Conservation (phyloP, 345 rosid genomes). For the Euphorbia lathyris region DNA sequence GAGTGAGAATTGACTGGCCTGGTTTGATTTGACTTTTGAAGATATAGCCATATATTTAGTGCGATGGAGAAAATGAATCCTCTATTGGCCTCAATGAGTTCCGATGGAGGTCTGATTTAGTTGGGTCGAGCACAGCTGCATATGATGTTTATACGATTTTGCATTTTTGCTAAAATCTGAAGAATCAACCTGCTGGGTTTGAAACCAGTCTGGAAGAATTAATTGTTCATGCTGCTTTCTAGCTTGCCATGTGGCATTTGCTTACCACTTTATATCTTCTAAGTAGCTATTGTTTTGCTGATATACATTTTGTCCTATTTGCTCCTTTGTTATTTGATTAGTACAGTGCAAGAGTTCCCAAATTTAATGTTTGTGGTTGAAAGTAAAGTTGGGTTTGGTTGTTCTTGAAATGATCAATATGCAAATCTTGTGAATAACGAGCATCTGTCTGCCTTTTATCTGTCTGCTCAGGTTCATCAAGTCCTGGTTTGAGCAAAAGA, state of each 20-base stretch:
- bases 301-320: background rate
- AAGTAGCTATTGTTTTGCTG: background rate
- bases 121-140: background rate
- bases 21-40: background rate
- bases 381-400: background rate
- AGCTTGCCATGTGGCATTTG: background rate
- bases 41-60: background rate
- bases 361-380: background rate
- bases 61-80: background rate
- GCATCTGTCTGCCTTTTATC: background rate
- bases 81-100: background rate
- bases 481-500: slow-evolving; percentile 35
- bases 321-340: background rate
- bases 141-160: background rate
- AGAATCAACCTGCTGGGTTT: background rate
- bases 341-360: background rate
- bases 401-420: background rate
- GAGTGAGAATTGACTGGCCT: background rate
- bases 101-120: too few species aligned
- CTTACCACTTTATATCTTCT: background rate
- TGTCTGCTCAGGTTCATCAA: slow-evolving; percentile 38
- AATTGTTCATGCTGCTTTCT: background rate
- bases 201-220: background rate
- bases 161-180: background rate
- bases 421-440: background rate